phyloP scores from a whole-genome alignment of 371 early-diverging fungal genomes.

The Rhizopus stolonifer region DNA sequence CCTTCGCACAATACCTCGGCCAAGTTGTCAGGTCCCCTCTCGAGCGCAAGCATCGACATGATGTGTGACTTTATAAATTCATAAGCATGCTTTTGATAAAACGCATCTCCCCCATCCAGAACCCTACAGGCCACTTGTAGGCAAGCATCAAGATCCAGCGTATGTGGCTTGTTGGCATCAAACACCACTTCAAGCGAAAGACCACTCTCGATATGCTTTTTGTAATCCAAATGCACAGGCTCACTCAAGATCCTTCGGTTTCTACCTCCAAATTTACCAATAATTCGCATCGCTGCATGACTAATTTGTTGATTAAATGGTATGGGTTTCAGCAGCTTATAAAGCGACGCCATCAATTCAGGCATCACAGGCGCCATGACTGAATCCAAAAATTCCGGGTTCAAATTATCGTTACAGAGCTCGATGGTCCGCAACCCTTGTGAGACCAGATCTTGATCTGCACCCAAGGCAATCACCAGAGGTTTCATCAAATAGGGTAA shows the following conservation, averaged over 20 bases:
- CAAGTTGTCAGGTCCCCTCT: constrained; percentile 56
- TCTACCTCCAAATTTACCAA: constrained; percentile 96
- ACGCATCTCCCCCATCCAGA: constrained; percentile 54
- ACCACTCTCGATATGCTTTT: constrained; percentile 56
- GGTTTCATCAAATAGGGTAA: constrained; percentile 95
- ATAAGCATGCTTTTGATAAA: constrained; percentile 68
- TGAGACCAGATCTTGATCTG: constrained; percentile 88
- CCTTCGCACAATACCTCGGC: constrained; percentile 46
- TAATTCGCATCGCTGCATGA: constrained; percentile 87
- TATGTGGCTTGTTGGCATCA: constrained; percentile 50
- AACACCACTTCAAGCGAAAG: constrained; percentile 65
- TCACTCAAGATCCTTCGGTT: constrained; percentile 79
- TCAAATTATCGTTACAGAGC: constrained; percentile 97
- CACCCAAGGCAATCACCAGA: constrained; percentile 89
- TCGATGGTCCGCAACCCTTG: constrained; percentile 97
- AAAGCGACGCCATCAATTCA: constrained; percentile 90
- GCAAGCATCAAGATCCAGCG: constrained; percentile 55
- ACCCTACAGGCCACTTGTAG: constrained; percentile 57
- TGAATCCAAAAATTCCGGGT: constrained; percentile 95
- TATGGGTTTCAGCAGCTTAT: constrained; percentile 86
- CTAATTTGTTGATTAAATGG: constrained; percentile 84
- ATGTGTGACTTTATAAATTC: constrained; percentile 70
- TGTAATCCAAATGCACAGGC: constrained; percentile 57
- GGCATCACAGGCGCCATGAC: constrained; percentile 92
- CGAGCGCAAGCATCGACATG: constrained; percentile 71